phyloP scores from a whole-genome alignment of 78 protist species.

The Dictyostelium brefeldianum region DNA sequence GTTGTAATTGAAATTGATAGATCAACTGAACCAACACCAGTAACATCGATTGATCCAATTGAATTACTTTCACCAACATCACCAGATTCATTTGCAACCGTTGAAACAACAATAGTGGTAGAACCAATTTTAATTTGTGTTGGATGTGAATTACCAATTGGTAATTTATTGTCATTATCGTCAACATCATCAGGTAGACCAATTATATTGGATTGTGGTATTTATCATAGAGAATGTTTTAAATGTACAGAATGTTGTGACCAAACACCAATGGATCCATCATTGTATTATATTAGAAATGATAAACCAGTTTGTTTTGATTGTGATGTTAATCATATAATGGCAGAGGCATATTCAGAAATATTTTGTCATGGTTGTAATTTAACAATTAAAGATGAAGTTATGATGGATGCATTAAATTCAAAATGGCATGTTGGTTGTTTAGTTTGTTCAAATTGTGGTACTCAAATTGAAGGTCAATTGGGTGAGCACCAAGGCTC shows the following conservation, averaged over 20 bases:
- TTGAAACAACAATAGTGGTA: too few relatives aligned
- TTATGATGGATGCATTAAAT: constrained; percentile 77
- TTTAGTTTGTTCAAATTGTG: constrained; percentile 36
- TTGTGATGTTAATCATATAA: constrained; percentile 46
- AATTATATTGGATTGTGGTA: constrained; percentile 51
- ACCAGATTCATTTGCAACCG: background rate
- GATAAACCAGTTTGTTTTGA: constrained; percentile 50
- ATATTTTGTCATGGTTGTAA: constrained; percentile 58
- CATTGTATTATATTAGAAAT: constrained; percentile 24
- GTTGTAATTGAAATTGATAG: constrained; percentile 12
- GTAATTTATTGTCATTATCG: background rate
- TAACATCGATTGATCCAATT: background rate
- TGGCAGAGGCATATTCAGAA: constrained; percentile 7
- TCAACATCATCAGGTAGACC: constrained; percentile 18
- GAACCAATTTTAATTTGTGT: background rate
- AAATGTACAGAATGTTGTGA: constrained; percentile 33
- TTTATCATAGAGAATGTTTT: constrained; percentile 54
- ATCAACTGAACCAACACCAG: background rate
- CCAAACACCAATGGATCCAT: constrained; percentile 13
- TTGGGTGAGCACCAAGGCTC: constrained; percentile 73
- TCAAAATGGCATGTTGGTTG: constrained; percentile 70
- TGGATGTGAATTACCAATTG: constrained; percentile 17
- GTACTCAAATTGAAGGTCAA: constrained; percentile 35
- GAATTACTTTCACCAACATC: background rate
- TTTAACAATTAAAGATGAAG: constrained; percentile 33